A percentile compares a stretch with the other conserved stretches of the same genome.
Conservation (phyloP, 2,329 filamentous ascomycete species). For the Pezicula neosporulosa region DNA sequence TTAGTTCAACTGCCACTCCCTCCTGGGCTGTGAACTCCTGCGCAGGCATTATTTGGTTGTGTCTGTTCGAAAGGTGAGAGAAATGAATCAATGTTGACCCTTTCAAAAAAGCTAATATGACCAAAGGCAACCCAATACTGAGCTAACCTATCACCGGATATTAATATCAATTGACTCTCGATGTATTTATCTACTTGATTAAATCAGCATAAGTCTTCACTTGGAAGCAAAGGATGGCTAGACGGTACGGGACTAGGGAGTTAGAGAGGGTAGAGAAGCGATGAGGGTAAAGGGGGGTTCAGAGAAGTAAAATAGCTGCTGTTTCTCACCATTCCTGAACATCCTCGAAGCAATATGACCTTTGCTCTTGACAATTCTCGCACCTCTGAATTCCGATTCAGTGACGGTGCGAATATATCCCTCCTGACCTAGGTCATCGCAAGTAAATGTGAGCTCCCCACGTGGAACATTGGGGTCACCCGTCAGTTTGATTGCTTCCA, state of each 20-base stretch:
- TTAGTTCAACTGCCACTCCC: neutral
- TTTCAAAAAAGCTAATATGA: conserved; percentile 58
- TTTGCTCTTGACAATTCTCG: conserved; percentile 66
- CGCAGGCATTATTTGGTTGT: neutral
- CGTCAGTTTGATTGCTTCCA: conserved; percentile 87
- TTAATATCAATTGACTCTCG: conserved; percentile 70
- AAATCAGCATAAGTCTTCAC: conserved; percentile 6
- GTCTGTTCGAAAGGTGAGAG: conserved; percentile 18
- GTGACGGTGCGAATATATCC: conserved; percentile 63
- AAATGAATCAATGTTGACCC: conserved; percentile 56
- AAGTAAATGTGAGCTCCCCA: conserved; percentile 79
- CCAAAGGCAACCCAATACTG: conserved; percentile 73
- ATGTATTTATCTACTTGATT: conserved; percentile 61
- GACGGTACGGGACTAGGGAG: too few relatives aligned
- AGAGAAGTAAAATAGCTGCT: neutral
- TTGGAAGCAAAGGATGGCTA: neutral
- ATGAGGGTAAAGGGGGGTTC: too few relatives aligned
- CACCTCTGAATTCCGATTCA: conserved; percentile 69
- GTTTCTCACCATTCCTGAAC: conserved; percentile 65
- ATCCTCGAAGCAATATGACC: conserved; percentile 76
- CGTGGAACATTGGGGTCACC: conserved; percentile 88
- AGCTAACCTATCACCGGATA: conserved; percentile 73
- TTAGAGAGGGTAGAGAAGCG: neutral
- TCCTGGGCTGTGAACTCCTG: neutral
- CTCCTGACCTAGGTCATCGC: conserved; percentile 67